phyloP scores from a whole-genome alignment of 2,329 filamentous ascomycete species.

The Emmonsiellopsis sp. region DNA sequence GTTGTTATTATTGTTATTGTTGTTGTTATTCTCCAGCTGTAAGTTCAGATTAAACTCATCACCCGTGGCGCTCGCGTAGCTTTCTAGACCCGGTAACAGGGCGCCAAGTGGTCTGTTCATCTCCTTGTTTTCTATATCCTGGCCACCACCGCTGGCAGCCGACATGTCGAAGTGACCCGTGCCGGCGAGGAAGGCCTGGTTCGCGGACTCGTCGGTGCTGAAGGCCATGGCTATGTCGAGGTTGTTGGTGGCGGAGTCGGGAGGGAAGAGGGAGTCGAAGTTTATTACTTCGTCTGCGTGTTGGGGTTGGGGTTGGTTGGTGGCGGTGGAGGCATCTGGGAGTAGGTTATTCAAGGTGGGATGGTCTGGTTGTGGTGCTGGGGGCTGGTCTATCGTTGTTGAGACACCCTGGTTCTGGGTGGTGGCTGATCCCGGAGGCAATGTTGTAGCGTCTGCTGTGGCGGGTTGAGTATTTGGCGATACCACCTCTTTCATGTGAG shows the following conservation, averaged over 20 bases:
- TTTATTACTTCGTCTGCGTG: constrained; percentile 28
- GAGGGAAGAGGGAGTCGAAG: constrained; percentile 33
- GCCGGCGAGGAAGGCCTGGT: constrained; percentile 30
- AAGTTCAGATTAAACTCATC: constrained; percentile 31
- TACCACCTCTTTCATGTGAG: not conserved
- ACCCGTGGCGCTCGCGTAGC: constrained; percentile 24
- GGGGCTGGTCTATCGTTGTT: not conserved
- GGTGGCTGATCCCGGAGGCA: not conserved
- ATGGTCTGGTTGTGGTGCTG: not conserved
- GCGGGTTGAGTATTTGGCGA: too few relatives aligned
- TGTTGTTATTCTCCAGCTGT: constrained; percentile 14
- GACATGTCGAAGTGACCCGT: constrained; percentile 18
- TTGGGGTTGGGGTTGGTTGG: constrained; percentile 14
- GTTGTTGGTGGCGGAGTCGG: constrained; percentile 15
- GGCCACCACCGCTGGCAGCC: constrained; percentile 3
- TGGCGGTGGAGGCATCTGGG: not conserved
- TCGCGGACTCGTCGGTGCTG: constrained; percentile 28
- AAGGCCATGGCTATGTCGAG: constrained; percentile 34
- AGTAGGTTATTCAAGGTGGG: not conserved
- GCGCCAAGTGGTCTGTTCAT: constrained; percentile 14
- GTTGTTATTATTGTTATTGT: constrained; percentile 15
- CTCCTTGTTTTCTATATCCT: constrained; percentile 7
- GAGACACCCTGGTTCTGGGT: not conserved
- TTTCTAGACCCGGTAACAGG: constrained; percentile 23
- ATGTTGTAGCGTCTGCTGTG: not conserved